phyloP scores from a whole-genome alignment of 257 asterid genomes.

The Scutellaria galericulata region DNA sequence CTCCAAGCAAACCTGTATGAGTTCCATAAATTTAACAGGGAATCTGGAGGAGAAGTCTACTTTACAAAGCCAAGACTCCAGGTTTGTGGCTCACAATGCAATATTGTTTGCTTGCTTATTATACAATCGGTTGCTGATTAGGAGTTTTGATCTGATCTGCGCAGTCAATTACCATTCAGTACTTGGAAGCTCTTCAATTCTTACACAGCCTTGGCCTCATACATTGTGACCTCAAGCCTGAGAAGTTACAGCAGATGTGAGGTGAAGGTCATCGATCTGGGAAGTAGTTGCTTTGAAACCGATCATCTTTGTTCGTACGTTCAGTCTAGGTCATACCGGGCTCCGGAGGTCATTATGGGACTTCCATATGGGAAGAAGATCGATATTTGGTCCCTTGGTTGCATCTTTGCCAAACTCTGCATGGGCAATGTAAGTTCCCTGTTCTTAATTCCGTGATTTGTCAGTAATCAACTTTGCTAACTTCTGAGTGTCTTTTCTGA shows the following conservation, averaged over 20 bases:
- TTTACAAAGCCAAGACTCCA: conserved; percentile 98
- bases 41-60: conserved; percentile 99
- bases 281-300: conserved; percentile 95
- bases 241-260: conserved; percentile 99
- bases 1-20: conserved; percentile 97
- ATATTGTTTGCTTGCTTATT: conserved; percentile 27
- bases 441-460: conserved; percentile 16
- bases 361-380: conserved; percentile 94
- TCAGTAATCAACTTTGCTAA: not conserved
- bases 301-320: conserved; percentile 98
- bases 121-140: conserved; percentile 32
- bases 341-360: conserved; percentile 97
- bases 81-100: conserved; percentile 53
- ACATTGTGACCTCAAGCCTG: conserved; percentile 99
- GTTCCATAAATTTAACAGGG: conserved; percentile 95
- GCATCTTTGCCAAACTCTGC: conserved; percentile 98
- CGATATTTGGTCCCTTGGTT: conserved; percentile 98
- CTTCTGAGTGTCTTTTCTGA: conserved; percentile 12
- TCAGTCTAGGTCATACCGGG: conserved; percentile 97
- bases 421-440: conserved; percentile 85
- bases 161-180: conserved; percentile 97
- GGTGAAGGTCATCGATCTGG: conserved; percentile 96
- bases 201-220: conserved; percentile 95
- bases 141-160: conserved; percentile 33
- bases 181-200: conserved; percentile 96